These are phyloP conservation scores for Albatrellus sp. DNA, from an alignment of 1,284 basidiomycete genomes.

Conservation along the genomic window DNA sequence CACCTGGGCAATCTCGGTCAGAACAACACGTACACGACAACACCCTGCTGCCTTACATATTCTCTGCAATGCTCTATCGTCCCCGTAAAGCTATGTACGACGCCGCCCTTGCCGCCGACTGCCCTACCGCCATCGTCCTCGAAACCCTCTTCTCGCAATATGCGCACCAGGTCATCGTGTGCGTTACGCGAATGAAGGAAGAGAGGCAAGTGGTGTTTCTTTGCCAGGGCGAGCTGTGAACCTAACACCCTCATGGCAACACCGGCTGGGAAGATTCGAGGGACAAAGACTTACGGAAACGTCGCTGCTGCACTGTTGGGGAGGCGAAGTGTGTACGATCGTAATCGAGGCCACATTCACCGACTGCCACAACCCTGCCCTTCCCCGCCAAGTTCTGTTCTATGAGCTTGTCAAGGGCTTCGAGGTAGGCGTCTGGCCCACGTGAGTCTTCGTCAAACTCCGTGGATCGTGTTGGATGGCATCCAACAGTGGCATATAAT, in stretches of 20 bases:
- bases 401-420: slow-evolving; percentile 47
- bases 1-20: slow-evolving; percentile 26
- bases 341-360: slow-evolving; percentile 86
- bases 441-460: slow-evolving; percentile 58
- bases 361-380: slow-evolving; percentile 63
- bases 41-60: slow-evolving; percentile 33
- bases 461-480: slow-evolving; percentile 75
- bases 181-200: slow-evolving; percentile 81
- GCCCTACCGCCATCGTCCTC: slow-evolving; percentile 41
- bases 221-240: slow-evolving; percentile 58
- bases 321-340: slow-evolving; percentile 69
- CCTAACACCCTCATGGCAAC: slow-evolving; percentile 17
- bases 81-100: slow-evolving; percentile 85
- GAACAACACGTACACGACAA: background rate
- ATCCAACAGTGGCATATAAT: slow-evolving; percentile 72
- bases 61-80: slow-evolving; percentile 55
- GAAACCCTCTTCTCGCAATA: slow-evolving; percentile 57
- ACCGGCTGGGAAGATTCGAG: background rate
- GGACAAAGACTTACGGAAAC: slow-evolving; percentile 43
- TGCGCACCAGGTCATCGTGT: slow-evolving; percentile 60
- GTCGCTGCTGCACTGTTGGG: slow-evolving; percentile 48
- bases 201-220: slow-evolving; percentile 64
- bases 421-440: slow-evolving; percentile 57
- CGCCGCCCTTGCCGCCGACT: slow-evolving; percentile 54
- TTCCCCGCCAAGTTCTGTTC: slow-evolving; percentile 37